Evolutionary conservation across 352 stramenopile genomes (phyloP), one percentile per base, ranked within the genome.

Genomic region (Pythium folliculosum): DNA sequence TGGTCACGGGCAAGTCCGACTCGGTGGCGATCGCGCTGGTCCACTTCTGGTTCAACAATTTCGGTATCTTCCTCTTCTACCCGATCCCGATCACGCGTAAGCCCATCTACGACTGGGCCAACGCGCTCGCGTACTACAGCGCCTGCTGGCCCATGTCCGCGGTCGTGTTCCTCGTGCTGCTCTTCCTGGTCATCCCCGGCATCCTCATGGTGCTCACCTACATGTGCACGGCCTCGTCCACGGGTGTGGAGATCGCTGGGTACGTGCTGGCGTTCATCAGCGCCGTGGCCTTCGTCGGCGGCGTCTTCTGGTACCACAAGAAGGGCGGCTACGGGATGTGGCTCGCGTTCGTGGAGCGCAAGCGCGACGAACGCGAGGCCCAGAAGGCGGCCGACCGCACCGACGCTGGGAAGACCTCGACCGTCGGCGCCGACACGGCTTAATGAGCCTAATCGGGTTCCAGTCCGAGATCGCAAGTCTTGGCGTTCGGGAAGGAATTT

Each of bases 21-120:
- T 72, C 82, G n/a, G 74, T 92, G 43, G 79, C 90, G 65, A 77
- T 94, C 40, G 87, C 84, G 45, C 70, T 93, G 37, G 75, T 70
- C n/a, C 86, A 95, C 66, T 78, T 92, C 53, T 86, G 89, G 62
- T 92, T 94, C 77, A 94, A 92, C 71, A 71, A 91, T 21, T 79
- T 72, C 52, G 83, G 84, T 61, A 74, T 91, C 60, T 55, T 92
- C 30, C 81, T 93, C 32, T 95, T 82, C 73, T 95, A 93, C 63
- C 85, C 85, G 16, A 69, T 94, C 57, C 83, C 84, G 16, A 80
- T 82, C 56, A 90, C 90, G 77, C 77, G 87, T 22, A 53, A 63
- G n/a, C 67, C 91, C 1, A 82, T 87, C 19, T 53, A 92, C 22
- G 56, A 65, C 27, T 75, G 68, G 45, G 81, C 85, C 17, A 71